Percentiles rank a stretch among this genome's conserved stretches.
These are phyloP conservation scores for Colletotrichum tropicale DNA, from an alignment of 2,329 filamentous ascomycete species.

Conservation along the genomic window DNA sequence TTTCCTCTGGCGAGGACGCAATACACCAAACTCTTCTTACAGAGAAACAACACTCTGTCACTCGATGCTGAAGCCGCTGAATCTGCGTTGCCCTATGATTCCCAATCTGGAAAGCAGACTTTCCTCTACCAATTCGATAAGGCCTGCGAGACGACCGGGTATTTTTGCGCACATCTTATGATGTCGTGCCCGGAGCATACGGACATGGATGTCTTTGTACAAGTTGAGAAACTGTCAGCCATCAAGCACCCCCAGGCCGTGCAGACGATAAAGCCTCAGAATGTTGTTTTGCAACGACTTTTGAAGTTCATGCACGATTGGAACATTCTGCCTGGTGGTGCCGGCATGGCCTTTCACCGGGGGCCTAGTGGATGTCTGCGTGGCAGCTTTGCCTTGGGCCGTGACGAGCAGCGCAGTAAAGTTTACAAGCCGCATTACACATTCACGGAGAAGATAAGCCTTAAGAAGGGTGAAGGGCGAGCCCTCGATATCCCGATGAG, in stretches of 20 bases:
- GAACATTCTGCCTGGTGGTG: not conserved
- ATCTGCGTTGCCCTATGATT: not conserved
- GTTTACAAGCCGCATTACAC: not conserved
- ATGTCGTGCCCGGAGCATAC: not conserved
- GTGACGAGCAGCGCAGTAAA: not conserved
- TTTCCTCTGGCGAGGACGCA: not conserved
- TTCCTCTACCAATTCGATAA: not conserved
- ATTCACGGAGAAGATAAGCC: not conserved
- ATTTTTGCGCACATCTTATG: not conserved
- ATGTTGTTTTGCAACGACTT: not conserved
- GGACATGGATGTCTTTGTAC: not conserved
- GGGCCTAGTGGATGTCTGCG: not conserved
- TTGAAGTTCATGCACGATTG: not conserved
- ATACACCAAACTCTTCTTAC: not conserved
- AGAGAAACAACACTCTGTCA: not conserved
- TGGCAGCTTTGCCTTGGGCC: not conserved
- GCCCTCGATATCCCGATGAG: not conserved
- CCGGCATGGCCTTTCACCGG: not conserved
- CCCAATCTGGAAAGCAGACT: not conserved
- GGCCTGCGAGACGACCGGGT: not conserved
- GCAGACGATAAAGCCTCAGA: not conserved
- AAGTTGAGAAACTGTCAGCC: not conserved
- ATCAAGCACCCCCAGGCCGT: not conserved
- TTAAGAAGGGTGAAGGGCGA: not conserved
- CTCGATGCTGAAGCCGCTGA: accelerated